Conservation (phyloP, 805 yeast genomes). For the Lipomyces spencermartinsiae region DNA sequence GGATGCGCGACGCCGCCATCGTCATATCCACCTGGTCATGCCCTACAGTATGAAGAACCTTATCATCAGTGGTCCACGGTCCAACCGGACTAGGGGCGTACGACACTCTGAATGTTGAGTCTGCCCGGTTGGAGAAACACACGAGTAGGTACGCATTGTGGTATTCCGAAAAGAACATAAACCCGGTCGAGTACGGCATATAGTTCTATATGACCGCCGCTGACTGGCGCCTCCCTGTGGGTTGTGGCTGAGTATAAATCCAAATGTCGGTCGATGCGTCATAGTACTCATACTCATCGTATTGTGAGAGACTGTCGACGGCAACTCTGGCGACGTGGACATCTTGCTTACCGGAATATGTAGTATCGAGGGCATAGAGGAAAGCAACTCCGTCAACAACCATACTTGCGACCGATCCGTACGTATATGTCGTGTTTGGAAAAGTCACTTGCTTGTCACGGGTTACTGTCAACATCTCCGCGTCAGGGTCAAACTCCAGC, state of each 20-base stretch:
- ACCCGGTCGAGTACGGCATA: slow-evolving; percentile 32
- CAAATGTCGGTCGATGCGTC: slow-evolving; percentile 25
- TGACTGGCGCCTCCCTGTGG: slow-evolving; percentile 32
- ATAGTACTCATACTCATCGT: slow-evolving; percentile 20
- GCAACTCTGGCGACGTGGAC: slow-evolving; percentile 36
- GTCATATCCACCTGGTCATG: slow-evolving; percentile 29
- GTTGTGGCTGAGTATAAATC: slow-evolving; percentile 26
- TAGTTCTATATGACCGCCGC: slow-evolving; percentile 29
- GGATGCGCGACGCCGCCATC: slow-evolving; percentile 36
- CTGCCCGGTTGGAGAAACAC: slow-evolving; percentile 33
- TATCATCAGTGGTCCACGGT: slow-evolving; percentile 28
- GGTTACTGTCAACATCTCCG: slow-evolving; percentile 15
- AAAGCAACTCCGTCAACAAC: slow-evolving; percentile 31
- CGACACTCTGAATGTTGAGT: slow-evolving; percentile 25
- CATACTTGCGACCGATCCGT: slow-evolving; percentile 33
- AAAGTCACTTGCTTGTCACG: slow-evolving; percentile 21
- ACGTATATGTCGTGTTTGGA: slow-evolving; percentile 22
- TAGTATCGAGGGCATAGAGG: slow-evolving; percentile 30
- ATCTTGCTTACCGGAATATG: slow-evolving; percentile 26
- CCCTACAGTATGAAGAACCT: slow-evolving; percentile 17
- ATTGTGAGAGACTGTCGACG: slow-evolving; percentile 5
- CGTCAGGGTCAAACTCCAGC: slow-evolving; percentile 17
- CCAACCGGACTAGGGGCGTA: slow-evolving; percentile 35
- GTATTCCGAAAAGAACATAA: slow-evolving; percentile 30
- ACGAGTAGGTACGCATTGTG: slow-evolving; percentile 31